Evolutionary conservation across 768 basidiomycete species (phyloP), one percentile per base, ranked within the genome.

Genomic region (Hemileccinum rubropunctum): DNA sequence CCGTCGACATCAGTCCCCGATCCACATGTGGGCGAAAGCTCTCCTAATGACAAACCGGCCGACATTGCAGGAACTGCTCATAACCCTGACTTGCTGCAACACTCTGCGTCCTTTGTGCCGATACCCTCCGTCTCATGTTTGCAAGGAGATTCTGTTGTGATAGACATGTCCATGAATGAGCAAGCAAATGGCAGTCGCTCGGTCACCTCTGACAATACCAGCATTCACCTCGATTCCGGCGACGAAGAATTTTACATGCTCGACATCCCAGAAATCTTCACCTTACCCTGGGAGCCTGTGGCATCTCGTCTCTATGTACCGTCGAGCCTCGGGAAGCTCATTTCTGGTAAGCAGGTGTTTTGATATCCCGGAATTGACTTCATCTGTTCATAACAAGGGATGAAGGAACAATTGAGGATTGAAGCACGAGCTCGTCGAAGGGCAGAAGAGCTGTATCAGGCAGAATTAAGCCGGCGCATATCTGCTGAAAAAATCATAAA

Each of bases 211-310:
- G 56, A 42, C 26, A 27, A 21, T 13, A 36, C 8, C 23, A 28
- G 7, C 13, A 42, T 36, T 18, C 18, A 42, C 7, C 39, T 52
- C 10, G 52, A 52, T 50, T 27, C 44, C 9, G n/a, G n/a, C n/a
- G 51, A 54, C 10, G 36, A 40, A 40, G 65, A 62, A 41, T 74
- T 73, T 45, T 53, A 66, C 33, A 61, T 74, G 61, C 55, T 73
- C 14, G 71, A 66, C 26, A 26, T 67, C 21, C 61, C 63, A 2
- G 73, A 73, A 14, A 52, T 67, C 36, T 60, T 66, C 18, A 48
- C 60, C 14, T 48, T 65, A 15, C 71, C 72, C 6, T 71, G 71
- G 71, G 60, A 65, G n/a, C 55, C 67, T 6, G 52, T 61, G 41
- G 28, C 51, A 21, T 54, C 59, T 14, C 48, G 57, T 32, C 41